A percentile compares a stretch with the other conserved stretches of the same genome.
These are phyloP conservation scores for Mollisiaceae sp. DNA, from an alignment of 2,329 filamentous ascomycete species.

Conservation along the genomic window DNA sequence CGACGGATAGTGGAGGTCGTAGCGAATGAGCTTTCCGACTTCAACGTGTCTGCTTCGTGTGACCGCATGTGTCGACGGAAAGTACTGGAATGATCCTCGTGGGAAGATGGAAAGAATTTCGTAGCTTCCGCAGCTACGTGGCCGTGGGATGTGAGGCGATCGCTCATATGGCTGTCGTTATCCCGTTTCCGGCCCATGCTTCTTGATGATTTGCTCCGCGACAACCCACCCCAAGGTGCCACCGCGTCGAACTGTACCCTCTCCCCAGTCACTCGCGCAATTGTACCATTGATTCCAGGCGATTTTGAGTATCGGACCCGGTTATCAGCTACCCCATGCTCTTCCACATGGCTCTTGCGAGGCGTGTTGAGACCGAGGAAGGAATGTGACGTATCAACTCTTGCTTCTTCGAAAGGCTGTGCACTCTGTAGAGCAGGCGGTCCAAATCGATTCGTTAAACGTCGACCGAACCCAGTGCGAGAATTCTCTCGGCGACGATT, in stretches of 20 bases:
- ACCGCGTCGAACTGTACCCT: slow-evolving; percentile 27
- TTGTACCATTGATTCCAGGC: slow-evolving; percentile 24
- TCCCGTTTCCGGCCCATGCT: slow-evolving; percentile 13
- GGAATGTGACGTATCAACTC: slow-evolving; percentile 39
- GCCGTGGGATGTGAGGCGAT: background rate
- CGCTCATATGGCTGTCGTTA: slow-evolving; percentile 29
- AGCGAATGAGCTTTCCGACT: slow-evolving; percentile 29
- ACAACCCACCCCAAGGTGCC: slow-evolving; percentile 22
- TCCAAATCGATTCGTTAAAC: slow-evolving; percentile 33
- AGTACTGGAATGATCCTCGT: slow-evolving; percentile 11
- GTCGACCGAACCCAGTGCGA: slow-evolving; percentile 43
- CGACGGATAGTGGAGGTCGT: slow-evolving; percentile 46
- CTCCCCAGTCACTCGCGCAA: slow-evolving; percentile 14
- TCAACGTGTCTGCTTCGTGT: slow-evolving; percentile 22
- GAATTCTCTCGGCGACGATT: slow-evolving; percentile 35
- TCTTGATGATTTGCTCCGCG: slow-evolving; percentile 19
- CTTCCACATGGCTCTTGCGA: slow-evolving; percentile 36
- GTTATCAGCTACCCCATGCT: slow-evolving; percentile 30
- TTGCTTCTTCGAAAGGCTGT: slow-evolving; percentile 36
- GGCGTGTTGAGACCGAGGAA: slow-evolving; percentile 37
- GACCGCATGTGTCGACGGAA: slow-evolving; percentile 19
- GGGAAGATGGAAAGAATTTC: slow-evolving; percentile 6
- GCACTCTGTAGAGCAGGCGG: slow-evolving; percentile 36
- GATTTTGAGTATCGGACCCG: slow-evolving; percentile 21
- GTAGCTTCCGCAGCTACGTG: slow-evolving; percentile 28